Evolutionary conservation across 306 rosid species (phyloP).

Genomic region (Nissolia schottii): DNA sequence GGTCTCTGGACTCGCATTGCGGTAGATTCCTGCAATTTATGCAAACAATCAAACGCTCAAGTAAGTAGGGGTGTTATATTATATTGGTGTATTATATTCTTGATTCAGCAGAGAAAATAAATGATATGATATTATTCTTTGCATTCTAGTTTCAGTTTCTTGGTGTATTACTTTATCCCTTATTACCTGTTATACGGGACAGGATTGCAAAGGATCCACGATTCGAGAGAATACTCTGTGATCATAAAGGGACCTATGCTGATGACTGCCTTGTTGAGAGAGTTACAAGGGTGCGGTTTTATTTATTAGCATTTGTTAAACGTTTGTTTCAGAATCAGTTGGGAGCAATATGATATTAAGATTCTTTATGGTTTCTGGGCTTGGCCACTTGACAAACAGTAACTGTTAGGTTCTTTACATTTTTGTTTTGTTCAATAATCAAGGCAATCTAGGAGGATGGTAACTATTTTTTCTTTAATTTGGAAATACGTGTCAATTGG

Average conservation of each 20-base stretch:
- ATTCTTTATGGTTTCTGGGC: background rate
- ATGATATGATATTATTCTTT: background rate
- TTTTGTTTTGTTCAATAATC: background rate
- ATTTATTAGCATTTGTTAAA: background rate
- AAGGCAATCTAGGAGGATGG: background rate
- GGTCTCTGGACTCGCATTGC: no score
- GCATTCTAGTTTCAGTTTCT: background rate
- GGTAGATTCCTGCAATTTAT: no score
- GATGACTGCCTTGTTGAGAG: constrained; percentile 90
- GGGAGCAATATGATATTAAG: no score
- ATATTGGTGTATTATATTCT: no score
- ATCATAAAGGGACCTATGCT: constrained; percentile 88
- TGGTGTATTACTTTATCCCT: constrained; percentile 1
- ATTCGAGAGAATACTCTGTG: constrained; percentile 76
- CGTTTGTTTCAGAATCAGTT: background rate
- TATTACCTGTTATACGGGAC: background rate
- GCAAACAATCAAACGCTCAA: no score
- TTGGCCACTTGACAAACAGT: no score
- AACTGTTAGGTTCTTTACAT: no score
- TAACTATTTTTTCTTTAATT: background rate
- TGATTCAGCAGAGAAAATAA: background rate
- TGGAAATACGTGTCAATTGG: background rate
- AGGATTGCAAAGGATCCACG: constrained; percentile 97
- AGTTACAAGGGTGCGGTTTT: constrained; percentile 61
- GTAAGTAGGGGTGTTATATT: no score